Base-by-base conservation (phyloP, 805 yeast species). In the Starmerella bacillaris region DNA sequence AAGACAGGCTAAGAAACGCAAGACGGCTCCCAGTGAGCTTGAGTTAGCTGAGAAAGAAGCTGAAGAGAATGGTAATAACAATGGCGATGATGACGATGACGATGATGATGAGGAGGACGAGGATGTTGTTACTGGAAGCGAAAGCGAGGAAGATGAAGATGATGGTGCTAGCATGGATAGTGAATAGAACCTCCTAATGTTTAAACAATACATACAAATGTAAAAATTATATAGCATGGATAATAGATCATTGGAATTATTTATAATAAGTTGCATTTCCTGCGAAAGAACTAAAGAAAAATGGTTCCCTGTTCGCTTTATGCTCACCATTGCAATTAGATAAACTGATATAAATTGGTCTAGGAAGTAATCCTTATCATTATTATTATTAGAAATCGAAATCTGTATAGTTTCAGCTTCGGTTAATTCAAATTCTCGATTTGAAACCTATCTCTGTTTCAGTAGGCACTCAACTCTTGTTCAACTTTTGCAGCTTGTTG, bases 1-100 rank as follows among this genome's bases (percentile, higher is more conserved):
- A 38, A 57, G 74, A 28, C 68, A 72, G 43, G 92, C 86, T 11
- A 78, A 77, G 45, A 61, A 59, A 29, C 55, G 63, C 34, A 57
- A 54, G 27, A 44, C 55, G 16, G 56, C 52, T 14, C 57, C 43
- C n/a, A 46, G 46, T 17, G 53, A 44, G 15, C 54, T 50, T 18
- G 54, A 47, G 22, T 48, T 46, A 24, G 48, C 41, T 2, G 51
- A 43, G 5, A 48, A 40, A 5, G 51, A 40, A 1, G 51, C 44
- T 8, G 56, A 47, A 1, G 53, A 43, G 8, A 47, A 43, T 12
- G 51, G 40, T n/a, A 50, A 43, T 12, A 35, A 36, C 16, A 40
- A 33, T 8, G 41, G 39, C 11, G 45, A 40, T 24, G 38, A 35
- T 12, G 45, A 39, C 21, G 49, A 44, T 4, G 49, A 41, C 21